Conservation (phyloP, 148 eudicot genomes). For the Vaccinium vitisidaea region DNA sequence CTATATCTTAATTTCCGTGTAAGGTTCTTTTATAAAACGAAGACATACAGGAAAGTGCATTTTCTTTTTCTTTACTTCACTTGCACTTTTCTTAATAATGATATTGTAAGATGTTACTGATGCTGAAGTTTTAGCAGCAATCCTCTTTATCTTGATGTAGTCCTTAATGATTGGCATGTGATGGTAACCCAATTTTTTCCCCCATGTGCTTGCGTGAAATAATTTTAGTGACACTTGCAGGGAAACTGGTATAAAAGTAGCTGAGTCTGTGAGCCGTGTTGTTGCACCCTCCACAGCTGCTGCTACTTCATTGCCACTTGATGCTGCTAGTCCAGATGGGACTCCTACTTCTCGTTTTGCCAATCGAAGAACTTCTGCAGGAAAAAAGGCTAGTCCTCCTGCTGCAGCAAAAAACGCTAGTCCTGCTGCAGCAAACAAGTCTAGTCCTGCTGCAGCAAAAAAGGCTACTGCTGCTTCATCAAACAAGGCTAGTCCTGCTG, state of each 20-base stretch:
- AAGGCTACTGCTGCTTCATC: neutral
- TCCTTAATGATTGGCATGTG: neutral
- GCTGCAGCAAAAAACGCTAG: neutral
- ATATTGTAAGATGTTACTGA: neutral
- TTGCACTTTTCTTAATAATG: neutral
- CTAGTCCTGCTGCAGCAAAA: too few relatives aligned
- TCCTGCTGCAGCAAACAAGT: neutral
- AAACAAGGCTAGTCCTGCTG: neutral
- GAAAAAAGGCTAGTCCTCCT: slow-evolving; percentile 5
- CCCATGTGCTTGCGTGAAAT: neutral
- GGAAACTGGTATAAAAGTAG: slow-evolving; percentile 33
- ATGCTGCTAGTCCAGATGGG: slow-evolving; percentile 17
- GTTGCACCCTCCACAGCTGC: slow-evolving; percentile 16
- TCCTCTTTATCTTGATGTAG: neutral
- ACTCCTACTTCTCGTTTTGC: slow-evolving; percentile 1
- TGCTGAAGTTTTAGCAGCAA: neutral
- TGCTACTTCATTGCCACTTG: slow-evolving; percentile 3
- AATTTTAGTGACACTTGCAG: slow-evolving; percentile 28
- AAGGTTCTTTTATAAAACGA: neutral
- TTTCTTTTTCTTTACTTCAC: neutral
- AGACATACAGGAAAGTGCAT: neutral
- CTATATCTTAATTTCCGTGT: neutral
- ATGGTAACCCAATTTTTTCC: neutral
- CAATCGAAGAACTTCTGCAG: slow-evolving; percentile 7
- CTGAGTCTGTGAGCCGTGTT: slow-evolving; percentile 37